Evolutionary conservation across 352 stramenopile genomes (phyloP).

Genomic region (Pythium chondricola): DNA sequence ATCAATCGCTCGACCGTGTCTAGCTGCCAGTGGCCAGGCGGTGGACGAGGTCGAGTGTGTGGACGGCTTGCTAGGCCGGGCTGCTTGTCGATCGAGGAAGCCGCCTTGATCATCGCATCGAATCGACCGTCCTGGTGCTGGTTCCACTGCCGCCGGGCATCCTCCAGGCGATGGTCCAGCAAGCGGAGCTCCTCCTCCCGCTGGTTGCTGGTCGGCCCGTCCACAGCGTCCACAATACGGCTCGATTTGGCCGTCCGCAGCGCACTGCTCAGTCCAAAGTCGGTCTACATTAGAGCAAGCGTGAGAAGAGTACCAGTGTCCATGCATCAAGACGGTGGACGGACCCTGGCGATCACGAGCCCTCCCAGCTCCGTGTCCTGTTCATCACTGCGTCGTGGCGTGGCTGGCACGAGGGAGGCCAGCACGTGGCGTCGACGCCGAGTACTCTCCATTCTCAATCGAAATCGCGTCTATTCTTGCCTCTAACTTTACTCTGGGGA

Average conservation of each 20-base stretch:
- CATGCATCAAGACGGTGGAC: neutral
- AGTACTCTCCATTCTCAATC: too few relatives aligned
- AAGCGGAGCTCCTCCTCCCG: constrained; percentile 1
- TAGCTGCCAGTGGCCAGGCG: neutral
- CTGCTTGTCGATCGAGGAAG: neutral
- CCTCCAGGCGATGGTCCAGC: constrained; percentile 5
- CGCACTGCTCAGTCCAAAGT: constrained; percentile 10
- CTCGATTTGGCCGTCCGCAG: neutral
- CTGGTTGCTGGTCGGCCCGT: constrained; percentile 8
- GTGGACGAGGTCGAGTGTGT: neutral
- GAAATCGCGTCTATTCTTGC: too few relatives aligned
- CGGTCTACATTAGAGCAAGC: constrained; percentile 2
- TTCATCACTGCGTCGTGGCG: too few relatives aligned
- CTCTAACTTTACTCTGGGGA: too few relatives aligned
- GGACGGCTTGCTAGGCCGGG: neutral
- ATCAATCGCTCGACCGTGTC: constrained; percentile 1
- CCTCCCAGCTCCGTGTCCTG: too few relatives aligned
- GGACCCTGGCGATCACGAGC: neutral
- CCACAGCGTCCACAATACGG: neutral
- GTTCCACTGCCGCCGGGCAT: constrained; percentile 7
- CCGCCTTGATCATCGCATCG: neutral
- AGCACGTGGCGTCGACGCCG: constrained; percentile 14
- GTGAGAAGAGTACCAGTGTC: neutral
- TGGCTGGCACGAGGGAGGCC: constrained; percentile 17
- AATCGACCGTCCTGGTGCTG: constrained; percentile 10